Evolutionary conservation across 179 eudicot species (phyloP).

Genomic region (Spergularia azorica): DNA sequence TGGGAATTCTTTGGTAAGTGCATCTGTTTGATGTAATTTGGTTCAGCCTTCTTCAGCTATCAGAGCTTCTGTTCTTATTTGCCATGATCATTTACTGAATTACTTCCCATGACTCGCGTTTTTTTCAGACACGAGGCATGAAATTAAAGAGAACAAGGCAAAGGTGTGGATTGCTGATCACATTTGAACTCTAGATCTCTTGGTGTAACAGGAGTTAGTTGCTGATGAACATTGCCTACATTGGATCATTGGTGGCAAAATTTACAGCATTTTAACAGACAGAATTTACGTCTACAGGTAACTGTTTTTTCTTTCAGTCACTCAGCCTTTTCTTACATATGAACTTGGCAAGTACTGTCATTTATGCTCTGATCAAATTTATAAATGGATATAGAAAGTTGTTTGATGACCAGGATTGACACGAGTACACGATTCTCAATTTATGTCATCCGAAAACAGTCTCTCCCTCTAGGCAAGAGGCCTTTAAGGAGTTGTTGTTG

Average conservation of each 20-base stretch:
- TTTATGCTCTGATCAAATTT: neutral
- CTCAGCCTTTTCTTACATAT: neutral
- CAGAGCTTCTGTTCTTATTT: neutral
- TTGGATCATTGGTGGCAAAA: neutral
- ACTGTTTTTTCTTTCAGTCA: constrained; percentile 4
- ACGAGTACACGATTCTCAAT: too few relatives aligned
- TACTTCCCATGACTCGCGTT: too few relatives aligned
- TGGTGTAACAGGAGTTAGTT: constrained; percentile 2
- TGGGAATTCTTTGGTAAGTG: too few relatives aligned
- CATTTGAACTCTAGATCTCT: neutral
- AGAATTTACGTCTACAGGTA: constrained; percentile 6
- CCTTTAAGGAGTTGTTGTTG: neutral
- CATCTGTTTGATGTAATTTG: neutral
- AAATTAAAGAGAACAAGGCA: neutral
- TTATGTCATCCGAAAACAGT: too few relatives aligned
- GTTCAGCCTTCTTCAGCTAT: neutral
- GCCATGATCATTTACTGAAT: too few relatives aligned
- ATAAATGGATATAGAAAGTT: too few relatives aligned
- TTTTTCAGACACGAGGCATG: too few relatives aligned
- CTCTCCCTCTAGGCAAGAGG: neutral
- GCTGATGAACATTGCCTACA: neutral
- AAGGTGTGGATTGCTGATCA: neutral
- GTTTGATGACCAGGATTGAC: neutral
- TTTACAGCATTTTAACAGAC: neutral
- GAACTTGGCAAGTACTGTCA: neutral